Base-by-base conservation (phyloP, 192 early-diverging fungal species). In the Podila epigama region DNA sequence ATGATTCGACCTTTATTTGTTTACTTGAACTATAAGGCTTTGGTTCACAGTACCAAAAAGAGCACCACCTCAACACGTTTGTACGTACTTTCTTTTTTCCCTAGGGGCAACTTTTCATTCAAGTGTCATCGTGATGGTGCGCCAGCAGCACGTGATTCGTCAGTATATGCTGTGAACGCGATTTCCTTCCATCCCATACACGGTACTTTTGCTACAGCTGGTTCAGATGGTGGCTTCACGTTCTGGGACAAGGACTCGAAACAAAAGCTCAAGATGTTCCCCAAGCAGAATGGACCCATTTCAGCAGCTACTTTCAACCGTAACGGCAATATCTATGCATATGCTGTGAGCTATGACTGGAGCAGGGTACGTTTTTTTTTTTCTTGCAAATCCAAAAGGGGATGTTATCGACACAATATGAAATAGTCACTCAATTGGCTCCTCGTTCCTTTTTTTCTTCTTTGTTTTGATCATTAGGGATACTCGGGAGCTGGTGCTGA, bases 231-330 rank as follows among this genome's bases (percentile, higher is more conserved):
- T 39, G 88, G 89, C 18, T 89, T 95, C 60, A 84, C 88, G 44
- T 96, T 97, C 70, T 98, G 97, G 97, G 97, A 98, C 83, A 97
- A 97, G 80, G 94, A 94, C 71, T 91, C 93, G 28, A 93, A 92
- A 83, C 91, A 92, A 59, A 89, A 92, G 62, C 86, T 97, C 58
- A 96, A 96, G 82, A 69, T 81, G 25, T 91, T 94, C 69, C 51
- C 69, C 40, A 88, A 89, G 39, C 75, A 91, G 32, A 86, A 85
- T 35, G 83, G 69, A 1, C 90, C 91, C 13, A 91, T 99, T 53
- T 65, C 89, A 4, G 79, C 88, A 37, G 84, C 92, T 15, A 84
- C 93, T 4, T 97, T 97, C 80, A 93, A 89, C 62, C 40, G 75
- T 28, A 93, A 91, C 44, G 97, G 96, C 22, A 86, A 73, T 32